Percentiles rank a stretch among this genome's conserved stretches.
Evolutionary conservation across 495 filamentous ascomycete species (phyloP).

Genomic region (Trichoderma asperelloides): DNA sequence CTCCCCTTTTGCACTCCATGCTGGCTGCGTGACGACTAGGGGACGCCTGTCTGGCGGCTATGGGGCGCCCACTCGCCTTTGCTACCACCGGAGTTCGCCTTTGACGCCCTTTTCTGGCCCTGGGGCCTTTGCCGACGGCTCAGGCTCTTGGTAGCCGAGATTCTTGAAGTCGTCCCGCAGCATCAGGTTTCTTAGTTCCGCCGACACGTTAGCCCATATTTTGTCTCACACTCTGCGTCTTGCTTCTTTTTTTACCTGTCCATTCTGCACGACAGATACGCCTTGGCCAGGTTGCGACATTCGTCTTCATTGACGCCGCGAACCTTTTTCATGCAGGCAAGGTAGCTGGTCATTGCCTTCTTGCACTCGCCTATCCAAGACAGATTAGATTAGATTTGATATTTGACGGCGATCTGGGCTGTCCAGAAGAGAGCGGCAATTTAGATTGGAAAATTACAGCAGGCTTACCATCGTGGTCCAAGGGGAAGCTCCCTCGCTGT

Average conservation of each 20-base stretch:
- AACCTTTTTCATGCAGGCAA: constrained; percentile 72
- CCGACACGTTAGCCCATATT: constrained; percentile 6
- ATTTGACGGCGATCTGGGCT: not conserved
- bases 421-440: not conserved
- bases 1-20: not conserved
- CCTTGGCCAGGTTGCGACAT: constrained; percentile 77
- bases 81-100: constrained; percentile 38
- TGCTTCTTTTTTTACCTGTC: constrained; percentile 59
- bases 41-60: constrained; percentile 1
- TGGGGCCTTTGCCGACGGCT: constrained; percentile 11
- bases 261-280: constrained; percentile 87
- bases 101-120: constrained; percentile 28
- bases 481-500: constrained; percentile 90
- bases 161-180: constrained; percentile 89
- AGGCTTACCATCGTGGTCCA: constrained; percentile 80
- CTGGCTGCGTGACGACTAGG: not conserved
- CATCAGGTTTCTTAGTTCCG: constrained; percentile 72
- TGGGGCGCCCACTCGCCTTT: constrained; percentile 4
- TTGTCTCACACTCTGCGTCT: not conserved
- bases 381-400: not conserved
- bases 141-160: constrained; percentile 61
- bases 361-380: constrained; percentile 77
- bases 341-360: constrained; percentile 69
- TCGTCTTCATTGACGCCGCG: constrained; percentile 77
- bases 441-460: not conserved